These are phyloP conservation scores for Hanseniaspora mollemarum DNA, from an alignment of 805 yeast species.

Conservation along the genomic window DNA sequence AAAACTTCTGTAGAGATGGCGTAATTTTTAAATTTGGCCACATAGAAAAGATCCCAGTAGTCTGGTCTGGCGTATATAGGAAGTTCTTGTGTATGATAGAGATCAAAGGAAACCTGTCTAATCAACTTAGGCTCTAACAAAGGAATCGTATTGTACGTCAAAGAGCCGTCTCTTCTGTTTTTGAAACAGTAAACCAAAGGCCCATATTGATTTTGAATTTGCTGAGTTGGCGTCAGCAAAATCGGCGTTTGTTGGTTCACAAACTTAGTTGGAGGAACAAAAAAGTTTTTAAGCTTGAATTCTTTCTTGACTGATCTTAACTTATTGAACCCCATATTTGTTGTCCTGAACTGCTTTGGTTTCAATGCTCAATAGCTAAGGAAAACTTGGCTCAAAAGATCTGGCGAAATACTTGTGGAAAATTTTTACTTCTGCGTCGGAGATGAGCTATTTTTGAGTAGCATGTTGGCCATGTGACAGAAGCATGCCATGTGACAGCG, in stretches of 20 bases:
- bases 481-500: too few relatives aligned
- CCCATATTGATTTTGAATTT: slow-evolving; percentile 49
- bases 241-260: slow-evolving; percentile 6
- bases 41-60: slow-evolving; percentile 84
- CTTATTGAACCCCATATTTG: background rate
- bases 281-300: background rate
- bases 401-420: too few relatives aligned
- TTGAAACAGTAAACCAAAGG: slow-evolving; percentile 78
- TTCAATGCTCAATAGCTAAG: too few relatives aligned
- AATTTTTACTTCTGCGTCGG: too few relatives aligned
- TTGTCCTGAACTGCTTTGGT: too few relatives aligned
- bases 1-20: slow-evolving; percentile 62
- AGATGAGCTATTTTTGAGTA: too few relatives aligned
- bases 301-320: background rate
- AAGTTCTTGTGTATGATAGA: slow-evolving; percentile 85
- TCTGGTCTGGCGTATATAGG: slow-evolving; percentile 67
- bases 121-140: slow-evolving; percentile 41
- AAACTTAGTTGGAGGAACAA: background rate
- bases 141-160: slow-evolving; percentile 76
- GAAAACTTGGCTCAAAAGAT: too few relatives aligned
- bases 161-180: slow-evolving; percentile 82
- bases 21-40: slow-evolving; percentile 52
- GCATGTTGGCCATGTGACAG: too few relatives aligned
- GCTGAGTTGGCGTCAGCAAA: slow-evolving; percentile 40
- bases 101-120: slow-evolving; percentile 49